Evolutionary conservation across 208 protist genomes (phyloP), one percentile per base, ranked within the genome.

Genomic region (Zelonia costaricensis): DNA sequence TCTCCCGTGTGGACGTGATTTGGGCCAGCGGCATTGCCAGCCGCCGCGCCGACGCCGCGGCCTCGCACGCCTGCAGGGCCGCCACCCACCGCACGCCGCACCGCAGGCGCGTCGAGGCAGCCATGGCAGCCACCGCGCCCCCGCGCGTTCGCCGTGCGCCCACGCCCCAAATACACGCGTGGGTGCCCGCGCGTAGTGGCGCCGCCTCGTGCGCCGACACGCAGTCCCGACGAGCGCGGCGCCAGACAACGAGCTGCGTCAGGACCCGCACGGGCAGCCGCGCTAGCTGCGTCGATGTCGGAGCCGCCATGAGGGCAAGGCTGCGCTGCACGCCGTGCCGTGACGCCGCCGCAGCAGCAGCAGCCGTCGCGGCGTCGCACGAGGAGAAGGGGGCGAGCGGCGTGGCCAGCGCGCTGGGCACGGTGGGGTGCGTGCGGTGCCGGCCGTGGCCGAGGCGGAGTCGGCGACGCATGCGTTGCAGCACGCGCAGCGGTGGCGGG

Each of bases 181-280:
- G 35, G 4, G 33, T 10, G 10, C 33, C 33, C 7, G 7, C 36
- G 22, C 23, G 15, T 5, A 15, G 8, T 4, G 10, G 10, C 2
- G 13, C 22, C 5, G 33, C 22, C 33, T 18, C 7, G 33, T 13
- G 36, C 25, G 49, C 43, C 0, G 45, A 36, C 8, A 56, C 23
- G 38, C 65, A 64, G 65, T 7, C 33, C 18, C 18, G 40, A 22
- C 38, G 56, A 10, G 46, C 1, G 23, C 5, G 56, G 2, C 48
- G 65, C 56, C 65, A 71, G 5, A 58, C 48, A 3, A 53, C 39
- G 1, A 63, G 38, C 25, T 71, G 65, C 27, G 56, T 64, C 27
- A 62, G 25, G 4, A 62, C 0, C 18, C 45, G 22, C 18, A 45
- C 39, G 5, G 64, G 64, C 30, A 51, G 35, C 46, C 22, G 30